These are phyloP conservation scores for Chiua virens DNA, from an alignment of 768 basidiomycete species.

Conservation along the genomic window DNA sequence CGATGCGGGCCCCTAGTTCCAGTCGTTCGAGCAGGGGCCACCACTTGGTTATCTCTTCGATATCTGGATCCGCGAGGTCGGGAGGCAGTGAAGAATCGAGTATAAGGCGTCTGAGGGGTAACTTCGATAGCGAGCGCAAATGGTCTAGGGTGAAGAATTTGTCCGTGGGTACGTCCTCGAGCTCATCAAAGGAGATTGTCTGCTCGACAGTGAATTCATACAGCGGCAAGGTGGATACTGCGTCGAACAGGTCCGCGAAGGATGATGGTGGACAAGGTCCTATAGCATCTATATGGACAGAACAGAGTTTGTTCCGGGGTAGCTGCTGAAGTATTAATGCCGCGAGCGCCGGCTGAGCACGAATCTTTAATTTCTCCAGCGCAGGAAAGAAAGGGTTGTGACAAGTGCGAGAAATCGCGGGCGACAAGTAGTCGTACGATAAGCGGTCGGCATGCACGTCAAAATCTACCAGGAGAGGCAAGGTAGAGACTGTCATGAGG, in stretches of 20 bases:
- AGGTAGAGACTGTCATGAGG: slow-evolving; percentile 36
- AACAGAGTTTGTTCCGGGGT: slow-evolving; percentile 31
- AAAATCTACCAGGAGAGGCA: slow-evolving; percentile 40
- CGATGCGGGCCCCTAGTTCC: slow-evolving; percentile 37
- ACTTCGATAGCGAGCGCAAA: slow-evolving; percentile 35
- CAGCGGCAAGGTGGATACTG: slow-evolving; percentile 34
- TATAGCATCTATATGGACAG: slow-evolving; percentile 41
- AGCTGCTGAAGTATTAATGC: slow-evolving; percentile 37
- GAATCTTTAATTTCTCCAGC: slow-evolving; percentile 41
- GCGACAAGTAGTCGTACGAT: slow-evolving; percentile 20
- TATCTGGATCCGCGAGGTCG: slow-evolving; percentile 37
- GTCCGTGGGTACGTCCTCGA: slow-evolving; percentile 30
- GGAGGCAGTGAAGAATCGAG: slow-evolving; percentile 43
- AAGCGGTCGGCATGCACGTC: slow-evolving; percentile 46
- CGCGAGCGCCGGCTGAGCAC: slow-evolving; percentile 35
- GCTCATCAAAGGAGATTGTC: slow-evolving; percentile 23
- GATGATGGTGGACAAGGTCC: slow-evolving; percentile 23
- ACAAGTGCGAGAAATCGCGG: not conserved
- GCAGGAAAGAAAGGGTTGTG: slow-evolving; percentile 32
- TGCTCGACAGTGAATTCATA: slow-evolving; percentile 44
- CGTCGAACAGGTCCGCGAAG: slow-evolving; percentile 38
- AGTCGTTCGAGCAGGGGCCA: slow-evolving; percentile 48
- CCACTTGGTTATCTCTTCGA: slow-evolving; percentile 40
- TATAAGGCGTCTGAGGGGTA: slow-evolving; percentile 36
- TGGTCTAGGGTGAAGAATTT: slow-evolving; percentile 28